A percentile compares a stretch with the other conserved stretches of the same genome.
phyloP scores from a whole-genome alignment of 2,329 filamentous ascomycete species.

The Calonectria pseudoreteaudii region DNA sequence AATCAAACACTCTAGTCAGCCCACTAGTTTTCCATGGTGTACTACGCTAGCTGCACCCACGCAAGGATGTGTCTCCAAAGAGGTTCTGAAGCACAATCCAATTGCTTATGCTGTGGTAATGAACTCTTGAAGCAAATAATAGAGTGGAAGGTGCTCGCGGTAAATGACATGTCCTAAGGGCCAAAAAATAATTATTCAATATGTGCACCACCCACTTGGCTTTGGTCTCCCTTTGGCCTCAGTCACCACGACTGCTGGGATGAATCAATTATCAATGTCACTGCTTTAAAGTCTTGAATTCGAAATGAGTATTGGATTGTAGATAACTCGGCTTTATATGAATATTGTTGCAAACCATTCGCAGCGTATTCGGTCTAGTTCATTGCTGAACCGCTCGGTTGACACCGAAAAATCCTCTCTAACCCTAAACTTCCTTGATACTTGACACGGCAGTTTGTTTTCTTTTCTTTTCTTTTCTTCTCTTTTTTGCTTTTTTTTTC shows the following conservation, averaged over 20 bases:
- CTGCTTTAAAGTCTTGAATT: background rate
- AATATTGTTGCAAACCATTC: too few relatives aligned
- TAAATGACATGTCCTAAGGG: background rate
- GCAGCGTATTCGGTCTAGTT: too few relatives aligned
- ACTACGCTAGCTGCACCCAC: background rate
- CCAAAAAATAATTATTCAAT: background rate
- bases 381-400: too few relatives aligned
- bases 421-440: too few relatives aligned
- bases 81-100: background rate
- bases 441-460: too few relatives aligned
- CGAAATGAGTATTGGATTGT: background rate
- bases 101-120: background rate
- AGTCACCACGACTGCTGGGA: conserved; percentile 57
- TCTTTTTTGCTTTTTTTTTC: too few relatives aligned
- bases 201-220: conserved; percentile 61
- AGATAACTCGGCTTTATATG: too few relatives aligned
- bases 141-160: background rate
- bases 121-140: background rate
- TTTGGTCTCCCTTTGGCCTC: conserved; percentile 64
- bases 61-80: background rate
- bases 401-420: too few relatives aligned
- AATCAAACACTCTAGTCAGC: background rate
- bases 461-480: too few relatives aligned
- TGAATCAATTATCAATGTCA: background rate
- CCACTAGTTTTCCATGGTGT: background rate